Conservation (phyloP, 169 alveolate species). For the Babesia microti region DNA sequence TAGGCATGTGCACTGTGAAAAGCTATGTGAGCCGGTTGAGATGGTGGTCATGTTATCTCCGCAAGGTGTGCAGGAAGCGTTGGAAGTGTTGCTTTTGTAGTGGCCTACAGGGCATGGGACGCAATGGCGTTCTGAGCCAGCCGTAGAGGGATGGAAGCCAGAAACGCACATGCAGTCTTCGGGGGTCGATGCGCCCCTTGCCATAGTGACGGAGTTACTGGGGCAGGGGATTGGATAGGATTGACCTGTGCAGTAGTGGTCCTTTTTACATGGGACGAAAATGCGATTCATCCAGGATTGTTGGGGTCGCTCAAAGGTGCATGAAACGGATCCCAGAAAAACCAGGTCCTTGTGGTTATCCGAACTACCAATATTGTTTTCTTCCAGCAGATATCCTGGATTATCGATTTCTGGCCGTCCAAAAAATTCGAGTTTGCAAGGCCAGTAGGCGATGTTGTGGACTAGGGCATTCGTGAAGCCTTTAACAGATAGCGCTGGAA, state of each 20-base stretch:
- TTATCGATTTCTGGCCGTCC: neutral
- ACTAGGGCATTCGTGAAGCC: constrained; percentile 16
- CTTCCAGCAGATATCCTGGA: neutral
- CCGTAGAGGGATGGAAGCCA: constrained; percentile 46
- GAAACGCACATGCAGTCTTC: constrained; percentile 50
- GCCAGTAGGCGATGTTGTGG: constrained; percentile 7
- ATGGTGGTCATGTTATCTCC: constrained; percentile 51
- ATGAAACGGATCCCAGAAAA: no score
- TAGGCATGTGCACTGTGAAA: constrained; percentile 59
- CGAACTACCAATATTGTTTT: constrained; percentile 4
- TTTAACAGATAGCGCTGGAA: constrained; percentile 9
- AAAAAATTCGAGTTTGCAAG: constrained; percentile 28
- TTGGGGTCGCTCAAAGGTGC: no score
- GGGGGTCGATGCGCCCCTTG: constrained; percentile 28
- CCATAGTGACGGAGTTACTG: constrained; percentile 44
- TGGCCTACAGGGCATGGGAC: constrained; percentile 50
- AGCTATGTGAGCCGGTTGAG: constrained; percentile 34
- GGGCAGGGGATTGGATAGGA: constrained; percentile 43
- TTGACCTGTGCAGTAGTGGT: constrained; percentile 36
- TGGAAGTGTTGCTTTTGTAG: constrained; percentile 48
- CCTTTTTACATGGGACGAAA: constrained; percentile 42
- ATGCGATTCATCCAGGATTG: constrained; percentile 12
- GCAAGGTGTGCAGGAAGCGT: constrained; percentile 41
- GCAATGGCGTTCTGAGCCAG: constrained; percentile 18
- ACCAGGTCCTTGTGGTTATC: neutral